Base-by-base conservation (phyloP, 2,329 filamentous ascomycete species). In the Thelonectria olida region DNA sequence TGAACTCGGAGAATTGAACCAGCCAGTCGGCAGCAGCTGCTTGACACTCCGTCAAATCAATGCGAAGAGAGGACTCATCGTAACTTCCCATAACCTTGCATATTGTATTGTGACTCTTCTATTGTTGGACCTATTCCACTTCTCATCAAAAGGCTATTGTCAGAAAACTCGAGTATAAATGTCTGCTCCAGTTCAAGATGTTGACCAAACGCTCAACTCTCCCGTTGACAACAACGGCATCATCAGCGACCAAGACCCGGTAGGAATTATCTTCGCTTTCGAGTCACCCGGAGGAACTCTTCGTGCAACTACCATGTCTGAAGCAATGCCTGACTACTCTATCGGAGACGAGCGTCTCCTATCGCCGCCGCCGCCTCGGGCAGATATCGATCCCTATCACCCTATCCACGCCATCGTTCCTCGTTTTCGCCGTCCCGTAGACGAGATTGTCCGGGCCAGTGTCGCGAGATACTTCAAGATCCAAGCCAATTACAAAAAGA, bases 251-350 rank as follows among this genome's bases (percentile, higher is more conserved):
- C 9, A 17, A 27, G 54, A 47, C 7, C 31, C 22, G 15, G 41
- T 36, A 38, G 53, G 34, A 19, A 27, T 56, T 7, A 28, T 58
- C 22, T 61, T 62, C 44, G 8, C 64, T 9, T 23, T 60, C 20
- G 64, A 67, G 17, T 62, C 65, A 3, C 67, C 69, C 4, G 58
- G 65, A 22, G 66, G 64, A 22, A 67, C 61, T 4, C 48, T 70
- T 27, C 54, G 39, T 23, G 55, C 66, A 20, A 44, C 52, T 6
- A 50, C 50, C 36, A 45, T 62, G 22, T 48, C 55, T 12, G 31
- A 6, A 58, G 12, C 5, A 15, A 9, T 49, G 6, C n/a, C 20
- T 12, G n/a, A n/a, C n/a, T 7, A 12, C 41, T 13, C 28, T n/a
- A 55, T 55, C 17, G 22, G 13, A 25, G 19, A 28, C 22, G 17